Evolutionary conservation across 495 filamentous ascomycete species (phyloP).

Genomic region (Diplogelasinospora grovesii): DNA sequence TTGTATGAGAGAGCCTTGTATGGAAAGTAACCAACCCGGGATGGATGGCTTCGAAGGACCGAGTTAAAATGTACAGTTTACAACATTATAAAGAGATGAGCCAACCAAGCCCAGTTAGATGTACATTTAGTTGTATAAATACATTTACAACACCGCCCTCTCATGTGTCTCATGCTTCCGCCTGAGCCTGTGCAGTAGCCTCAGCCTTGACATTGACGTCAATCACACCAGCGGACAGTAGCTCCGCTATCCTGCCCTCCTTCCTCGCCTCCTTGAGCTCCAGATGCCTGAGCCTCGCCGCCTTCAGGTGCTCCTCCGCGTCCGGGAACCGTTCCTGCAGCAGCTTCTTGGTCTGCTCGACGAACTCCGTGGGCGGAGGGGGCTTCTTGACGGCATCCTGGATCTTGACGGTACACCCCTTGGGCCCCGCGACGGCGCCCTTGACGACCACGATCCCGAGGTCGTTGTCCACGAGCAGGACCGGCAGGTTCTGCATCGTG

Average conservation of each 20-base stretch:
- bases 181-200: conserved; percentile 9
- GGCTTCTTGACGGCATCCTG: conserved; percentile 91
- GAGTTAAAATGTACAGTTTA: no score
- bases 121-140: conserved; percentile 21
- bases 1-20: no score
- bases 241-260: conserved; percentile 25
- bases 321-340: conserved; percentile 33
- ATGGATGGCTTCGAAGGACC: no score
- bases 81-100: not conserved
- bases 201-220: conserved; percentile 4
- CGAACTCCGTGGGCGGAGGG: conserved; percentile 54
- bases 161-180: conserved; percentile 6
- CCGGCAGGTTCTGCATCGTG: conserved; percentile 83
- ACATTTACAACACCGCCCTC: conserved; percentile 4
- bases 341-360: conserved; percentile 27
- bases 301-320: conserved; percentile 29
- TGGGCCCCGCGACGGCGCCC: conserved; percentile 77
- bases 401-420: conserved; percentile 72
- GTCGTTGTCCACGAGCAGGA: conserved; percentile 77
- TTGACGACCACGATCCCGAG: conserved; percentile 84
- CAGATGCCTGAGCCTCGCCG: conserved; percentile 31
- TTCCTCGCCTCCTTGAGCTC: conserved; percentile 38
- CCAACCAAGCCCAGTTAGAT: conserved; percentile 1
- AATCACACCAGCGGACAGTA: conserved; percentile 10
- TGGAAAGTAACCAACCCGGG: no score